Percentiles rank a stretch among this genome's conserved stretches.
These are phyloP conservation scores for Sarocladium oryzae DNA, from an alignment of 2,329 filamentous ascomycete species.

Conservation along the genomic window DNA sequence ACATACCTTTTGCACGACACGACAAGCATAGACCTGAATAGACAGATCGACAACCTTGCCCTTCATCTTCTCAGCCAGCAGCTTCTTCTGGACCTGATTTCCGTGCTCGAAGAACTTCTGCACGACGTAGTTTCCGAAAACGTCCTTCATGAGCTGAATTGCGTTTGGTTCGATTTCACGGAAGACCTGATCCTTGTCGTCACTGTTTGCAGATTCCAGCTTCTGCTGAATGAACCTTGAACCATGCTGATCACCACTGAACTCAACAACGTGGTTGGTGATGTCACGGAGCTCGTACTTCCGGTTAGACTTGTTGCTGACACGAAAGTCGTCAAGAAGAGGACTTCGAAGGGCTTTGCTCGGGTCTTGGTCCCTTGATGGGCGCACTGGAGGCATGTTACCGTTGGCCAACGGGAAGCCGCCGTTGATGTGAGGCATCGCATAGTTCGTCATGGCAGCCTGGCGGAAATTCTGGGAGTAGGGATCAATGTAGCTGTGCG, in stretches of 20 bases:
- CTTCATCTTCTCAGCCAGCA: slow-evolving; percentile 80
- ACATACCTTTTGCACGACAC: slow-evolving; percentile 86
- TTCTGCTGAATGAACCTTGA: slow-evolving; percentile 95
- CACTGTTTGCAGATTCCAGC: slow-evolving; percentile 85
- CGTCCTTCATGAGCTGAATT: slow-evolving; percentile 86
- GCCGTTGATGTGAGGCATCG: slow-evolving; percentile 27
- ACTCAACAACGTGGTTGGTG: slow-evolving; percentile 81
- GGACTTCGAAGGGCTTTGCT: slow-evolving; percentile 60
- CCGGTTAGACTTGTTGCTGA: slow-evolving; percentile 63
- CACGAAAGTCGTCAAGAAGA: slow-evolving; percentile 73
- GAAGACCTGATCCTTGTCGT: slow-evolving; percentile 90
- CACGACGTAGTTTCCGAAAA: slow-evolving; percentile 97
- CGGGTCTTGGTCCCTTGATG: slow-evolving; percentile 50
- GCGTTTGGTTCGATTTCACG: slow-evolving; percentile 78
- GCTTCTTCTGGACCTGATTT: slow-evolving; percentile 86
- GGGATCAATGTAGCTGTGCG: slow-evolving; percentile 27
- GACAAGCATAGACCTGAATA: slow-evolving; percentile 84
- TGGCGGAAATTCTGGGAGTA: slow-evolving; percentile 27
- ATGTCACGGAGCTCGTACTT: slow-evolving; percentile 86
- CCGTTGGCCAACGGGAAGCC: slow-evolving; percentile 18
- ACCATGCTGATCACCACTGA: slow-evolving; percentile 91
- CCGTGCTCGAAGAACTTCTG: slow-evolving; percentile 98
- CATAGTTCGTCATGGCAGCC: slow-evolving; percentile 24
- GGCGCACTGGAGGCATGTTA: slow-evolving; percentile 23
- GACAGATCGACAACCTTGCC: slow-evolving; percentile 76